Base-by-base conservation (phyloP, 1,139 yeast genomes). In the Saccharomyces hybrid region DNA sequence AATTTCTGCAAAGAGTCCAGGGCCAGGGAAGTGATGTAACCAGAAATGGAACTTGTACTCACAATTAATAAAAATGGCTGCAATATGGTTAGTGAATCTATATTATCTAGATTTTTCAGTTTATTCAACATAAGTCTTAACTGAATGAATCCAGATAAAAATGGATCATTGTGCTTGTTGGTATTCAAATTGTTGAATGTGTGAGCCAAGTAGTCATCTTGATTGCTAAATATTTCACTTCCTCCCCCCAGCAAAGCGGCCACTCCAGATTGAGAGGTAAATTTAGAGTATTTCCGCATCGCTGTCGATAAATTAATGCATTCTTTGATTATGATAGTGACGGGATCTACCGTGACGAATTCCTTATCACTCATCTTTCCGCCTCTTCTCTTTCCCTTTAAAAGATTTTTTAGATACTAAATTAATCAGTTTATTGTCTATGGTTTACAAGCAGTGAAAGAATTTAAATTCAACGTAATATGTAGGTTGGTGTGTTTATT, bases 11-110 rank as follows among this genome's bases (percentile, higher is more conserved):
- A 74, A 2, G 98, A 82, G 54, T 81, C 81, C 56, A 95, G 76
- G 1, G 98, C 93, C 58, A 89, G 73, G 3, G 89, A 79, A 0
- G 99, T 95, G 55, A 93, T 86, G 59, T 82, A 78, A 3, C 97
- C 97, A 0, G 96, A 83, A 1, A 96, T 88, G 23, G 88, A 77
- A 41, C 95, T 86, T 5, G 95, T 84, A 64, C 88, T 85, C 54
- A 93, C 83, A n/a, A 90, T 86, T 59, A 89, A 77, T 50, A 93
- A 75, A 65, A 91, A 93, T 1, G 99, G 99, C 64, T 85, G 90
- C 53, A 91, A 72, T 34, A 93, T 73, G 1, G 90, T 84, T 58
- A 84, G 74, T 34, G 89, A 78, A 63, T 88, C 95, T 50, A 89
- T 77, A 0, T 78, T 78, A 28, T 75, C 69, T 48, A 88, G 68